Conservation (phyloP, 2,329 filamentous ascomycete species). For the Amylocarpus encephaloides region DNA sequence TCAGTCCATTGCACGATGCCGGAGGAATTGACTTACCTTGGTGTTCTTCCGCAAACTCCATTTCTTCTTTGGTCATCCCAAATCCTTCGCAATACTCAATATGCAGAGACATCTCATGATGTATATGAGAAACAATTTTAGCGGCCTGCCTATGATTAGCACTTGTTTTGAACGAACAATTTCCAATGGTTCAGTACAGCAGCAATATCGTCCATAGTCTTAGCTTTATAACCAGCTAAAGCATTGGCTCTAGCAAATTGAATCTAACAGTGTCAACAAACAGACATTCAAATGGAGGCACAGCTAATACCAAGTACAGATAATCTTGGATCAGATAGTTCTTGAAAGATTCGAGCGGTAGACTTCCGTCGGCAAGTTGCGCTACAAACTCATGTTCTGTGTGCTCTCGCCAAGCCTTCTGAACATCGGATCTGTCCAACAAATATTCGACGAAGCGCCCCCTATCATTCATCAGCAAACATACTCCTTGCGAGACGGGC, state of each 20-base stretch:
- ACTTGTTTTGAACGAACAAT: neutral
- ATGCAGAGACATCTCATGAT: slow-evolving; percentile 75
- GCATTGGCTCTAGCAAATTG: slow-evolving; percentile 87
- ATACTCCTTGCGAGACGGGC: neutral
- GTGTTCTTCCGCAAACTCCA: slow-evolving; percentile 67
- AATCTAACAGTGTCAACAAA: slow-evolving; percentile 42
- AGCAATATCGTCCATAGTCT: slow-evolving; percentile 64
- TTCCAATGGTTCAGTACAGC: slow-evolving; percentile 42
- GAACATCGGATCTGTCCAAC: slow-evolving; percentile 68
- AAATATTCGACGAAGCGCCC: slow-evolving; percentile 81
- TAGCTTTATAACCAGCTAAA: slow-evolving; percentile 78
- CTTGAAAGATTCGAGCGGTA: slow-evolving; percentile 74
- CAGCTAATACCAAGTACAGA: slow-evolving; percentile 63
- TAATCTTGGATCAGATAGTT: slow-evolving; percentile 91
- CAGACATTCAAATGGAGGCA: neutral
- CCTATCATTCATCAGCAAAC: slow-evolving; percentile 33
- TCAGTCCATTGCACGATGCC: slow-evolving; percentile 8
- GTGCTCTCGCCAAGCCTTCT: slow-evolving; percentile 65
- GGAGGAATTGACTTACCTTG: slow-evolving; percentile 45
- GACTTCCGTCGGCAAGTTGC: slow-evolving; percentile 65
- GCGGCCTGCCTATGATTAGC: slow-evolving; percentile 43
- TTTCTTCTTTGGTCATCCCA: slow-evolving; percentile 66
- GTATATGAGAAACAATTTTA: slow-evolving; percentile 68
- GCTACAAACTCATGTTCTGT: slow-evolving; percentile 79
- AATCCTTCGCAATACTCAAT: slow-evolving; percentile 76